Conservation (phyloP, 2,329 filamentous ascomycete species). For the Penicillium griseofulvum region DNA sequence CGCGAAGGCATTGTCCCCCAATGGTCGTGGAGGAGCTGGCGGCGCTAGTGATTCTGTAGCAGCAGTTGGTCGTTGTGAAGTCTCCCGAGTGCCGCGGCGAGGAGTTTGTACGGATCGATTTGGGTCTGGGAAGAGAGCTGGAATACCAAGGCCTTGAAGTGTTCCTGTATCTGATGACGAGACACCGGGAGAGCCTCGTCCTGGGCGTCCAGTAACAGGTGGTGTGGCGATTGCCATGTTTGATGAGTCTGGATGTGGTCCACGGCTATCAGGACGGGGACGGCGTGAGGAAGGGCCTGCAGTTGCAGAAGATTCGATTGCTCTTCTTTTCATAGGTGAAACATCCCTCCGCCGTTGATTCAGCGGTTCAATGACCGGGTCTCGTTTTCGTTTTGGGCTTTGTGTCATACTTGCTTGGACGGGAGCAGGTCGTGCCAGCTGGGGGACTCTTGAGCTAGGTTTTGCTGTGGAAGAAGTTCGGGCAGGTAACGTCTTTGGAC, state of each 20-base stretch:
- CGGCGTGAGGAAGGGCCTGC: not conserved
- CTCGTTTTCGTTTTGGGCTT: constrained; percentile 26
- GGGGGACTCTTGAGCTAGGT: not conserved
- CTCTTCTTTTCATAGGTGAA: constrained; percentile 12
- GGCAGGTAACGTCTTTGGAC: constrained; percentile 7
- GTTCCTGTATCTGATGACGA: not conserved
- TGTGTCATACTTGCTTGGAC: not conserved
- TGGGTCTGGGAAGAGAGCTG: not conserved
- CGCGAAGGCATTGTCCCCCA: constrained; percentile 9
- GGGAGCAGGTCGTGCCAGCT: not conserved
- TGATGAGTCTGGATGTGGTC: not conserved
- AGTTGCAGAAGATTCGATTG: not conserved
- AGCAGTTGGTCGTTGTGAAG: not conserved
- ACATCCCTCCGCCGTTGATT: not conserved
- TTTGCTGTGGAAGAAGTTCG: not conserved
- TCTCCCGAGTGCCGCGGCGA: not conserved
- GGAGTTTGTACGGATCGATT: not conserved
- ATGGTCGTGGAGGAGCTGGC: not conserved
- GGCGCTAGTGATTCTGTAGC: not conserved
- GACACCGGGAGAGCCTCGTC: not conserved
- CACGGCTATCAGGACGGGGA: not conserved
- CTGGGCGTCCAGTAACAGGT: not conserved
- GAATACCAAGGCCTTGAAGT: constrained; percentile 3
- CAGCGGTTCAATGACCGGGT: not conserved
- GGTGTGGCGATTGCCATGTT: not conserved